Evolutionary conservation across 345 rosid genomes (phyloP).

Genomic region (Eutrema heterophyllum): DNA sequence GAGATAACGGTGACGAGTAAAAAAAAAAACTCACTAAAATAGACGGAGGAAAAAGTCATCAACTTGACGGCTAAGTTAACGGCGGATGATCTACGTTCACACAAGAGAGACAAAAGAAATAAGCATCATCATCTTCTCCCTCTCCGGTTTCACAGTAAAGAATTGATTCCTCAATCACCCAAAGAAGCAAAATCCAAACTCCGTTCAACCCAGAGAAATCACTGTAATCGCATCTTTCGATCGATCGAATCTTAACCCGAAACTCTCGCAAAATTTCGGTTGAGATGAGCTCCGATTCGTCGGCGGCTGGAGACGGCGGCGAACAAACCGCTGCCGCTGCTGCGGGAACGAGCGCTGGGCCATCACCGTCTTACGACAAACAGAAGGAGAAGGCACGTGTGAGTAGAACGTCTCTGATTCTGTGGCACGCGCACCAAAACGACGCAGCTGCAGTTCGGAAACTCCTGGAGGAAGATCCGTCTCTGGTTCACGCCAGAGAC

Average conservation of each 20-base stretch:
- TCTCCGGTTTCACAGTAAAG: conserved; percentile 2
- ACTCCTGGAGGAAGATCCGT: conserved; percentile 84
- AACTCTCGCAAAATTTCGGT: not conserved
- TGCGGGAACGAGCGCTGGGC: conserved; percentile 19
- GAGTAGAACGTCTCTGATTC: conserved; percentile 89
- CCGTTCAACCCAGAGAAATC: not conserved
- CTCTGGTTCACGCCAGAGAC: conserved; percentile 87
- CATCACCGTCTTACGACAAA: conserved; percentile 47
- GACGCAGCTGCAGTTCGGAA: conserved; percentile 78
- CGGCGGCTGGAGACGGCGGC: conserved; percentile 36
- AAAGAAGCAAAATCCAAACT: not conserved
- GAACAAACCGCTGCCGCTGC: conserved; percentile 24
- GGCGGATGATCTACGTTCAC: conserved; percentile 29
- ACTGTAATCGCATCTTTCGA: not conserved
- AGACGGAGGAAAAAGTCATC: conserved; percentile 30
- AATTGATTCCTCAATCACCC: conserved; percentile 22
- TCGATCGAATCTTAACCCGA: not conserved
- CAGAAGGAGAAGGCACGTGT: conserved; percentile 97
- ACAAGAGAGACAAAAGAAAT: not conserved
- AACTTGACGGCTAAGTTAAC: conserved; percentile 34
- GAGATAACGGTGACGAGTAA: conserved; percentile 20
- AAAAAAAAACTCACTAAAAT: conserved; percentile 4
- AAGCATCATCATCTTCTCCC: not conserved
- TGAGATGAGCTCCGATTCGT: conserved; percentile 51
- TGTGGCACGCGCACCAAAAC: conserved; percentile 99